These are phyloP conservation scores for Pleurozium schreberi DNA, from an alignment of 225 moss, liverwort and hornwort genomes.

Conservation along the genomic window DNA sequence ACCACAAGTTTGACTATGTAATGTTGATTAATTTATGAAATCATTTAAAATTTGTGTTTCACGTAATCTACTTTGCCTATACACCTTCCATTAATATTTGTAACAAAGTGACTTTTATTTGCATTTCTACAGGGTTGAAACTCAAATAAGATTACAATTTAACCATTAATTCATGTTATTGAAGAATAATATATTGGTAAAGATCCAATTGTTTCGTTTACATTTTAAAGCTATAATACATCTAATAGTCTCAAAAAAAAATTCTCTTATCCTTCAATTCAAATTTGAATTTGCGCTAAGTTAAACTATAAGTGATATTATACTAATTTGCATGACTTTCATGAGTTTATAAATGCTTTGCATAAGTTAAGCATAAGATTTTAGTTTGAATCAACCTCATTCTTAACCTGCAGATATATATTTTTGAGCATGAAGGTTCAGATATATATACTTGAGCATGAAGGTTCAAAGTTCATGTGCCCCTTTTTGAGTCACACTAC, in stretches of 20 bases:
- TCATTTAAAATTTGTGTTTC: not conserved
- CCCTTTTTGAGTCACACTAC: fast-evolving
- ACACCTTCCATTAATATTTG: not conserved
- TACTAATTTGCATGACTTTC: fast-evolving
- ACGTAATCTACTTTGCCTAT: fast-evolving
- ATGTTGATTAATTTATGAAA: not conserved
- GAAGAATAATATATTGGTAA: not conserved
- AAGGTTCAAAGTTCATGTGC: not conserved
- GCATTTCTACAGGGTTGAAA: not conserved
- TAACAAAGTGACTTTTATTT: not conserved
- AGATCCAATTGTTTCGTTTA: not conserved
- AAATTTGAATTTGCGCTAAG: not conserved
- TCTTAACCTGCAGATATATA: no score
- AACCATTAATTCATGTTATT: fast-evolving
- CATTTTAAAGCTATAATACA: not conserved
- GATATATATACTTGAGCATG: no score
- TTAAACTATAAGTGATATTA: not conserved
- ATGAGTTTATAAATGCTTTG: not conserved
- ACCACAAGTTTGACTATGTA: not conserved
- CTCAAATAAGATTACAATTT: not conserved
- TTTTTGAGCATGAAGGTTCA: not conserved
- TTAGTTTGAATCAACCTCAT: not conserved
- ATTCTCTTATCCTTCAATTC: not conserved
- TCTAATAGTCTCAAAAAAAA: not conserved
- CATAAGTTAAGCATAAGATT: not conserved